Base-by-base conservation (phyloP, 805 yeast genomes). In the Cyberlindnera japonica region DNA sequence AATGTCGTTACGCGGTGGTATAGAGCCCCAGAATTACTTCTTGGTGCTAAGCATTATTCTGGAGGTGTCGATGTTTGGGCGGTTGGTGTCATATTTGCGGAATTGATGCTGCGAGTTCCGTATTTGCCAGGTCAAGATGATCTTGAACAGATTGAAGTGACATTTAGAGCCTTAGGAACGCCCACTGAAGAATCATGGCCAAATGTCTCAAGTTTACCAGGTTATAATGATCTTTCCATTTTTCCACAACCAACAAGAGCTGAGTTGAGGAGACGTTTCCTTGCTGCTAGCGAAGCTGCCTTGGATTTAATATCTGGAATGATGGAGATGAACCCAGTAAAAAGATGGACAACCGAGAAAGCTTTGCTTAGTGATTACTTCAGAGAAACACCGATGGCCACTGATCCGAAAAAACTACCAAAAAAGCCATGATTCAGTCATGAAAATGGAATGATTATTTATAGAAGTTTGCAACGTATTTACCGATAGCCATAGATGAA, bases 1-100 rank as follows among this genome's bases (percentile, higher is more conserved):
- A 91, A 90, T 48, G 99, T 93, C 4, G 99, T 93, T 2, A 93
- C 99, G 3, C 67, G 98, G 45, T 93, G 99, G 99, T 93, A 93
- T 62, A 69, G 98, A 40, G 95, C 98, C 0, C 99, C 99, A 0
- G 99, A 93, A 55, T 67, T 93, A 34, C 65, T 93, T 18, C 77
- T 91, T 46, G 97, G 96, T 1, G 83, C 96, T 0, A 74, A 82
- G 35, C 93, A 88, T 60, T 93, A 93, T 55, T 83, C 96, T 0
- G 82, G 81, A 2, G 95, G 95, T 0, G 76, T 93, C 4, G 99
- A 93, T 63, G 68, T 89, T 11, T 93, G 99, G 99, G 91, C 98
- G 0, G 85, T 90, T 5, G 99, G 99, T 2, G 78, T 89, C 26
- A 91, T 93, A 3, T 93, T 93, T 67, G 98, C 98, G 0, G 99